phyloP scores from a whole-genome alignment of 2,329 filamentous ascomycete genomes.

The Fusarium luffae region DNA sequence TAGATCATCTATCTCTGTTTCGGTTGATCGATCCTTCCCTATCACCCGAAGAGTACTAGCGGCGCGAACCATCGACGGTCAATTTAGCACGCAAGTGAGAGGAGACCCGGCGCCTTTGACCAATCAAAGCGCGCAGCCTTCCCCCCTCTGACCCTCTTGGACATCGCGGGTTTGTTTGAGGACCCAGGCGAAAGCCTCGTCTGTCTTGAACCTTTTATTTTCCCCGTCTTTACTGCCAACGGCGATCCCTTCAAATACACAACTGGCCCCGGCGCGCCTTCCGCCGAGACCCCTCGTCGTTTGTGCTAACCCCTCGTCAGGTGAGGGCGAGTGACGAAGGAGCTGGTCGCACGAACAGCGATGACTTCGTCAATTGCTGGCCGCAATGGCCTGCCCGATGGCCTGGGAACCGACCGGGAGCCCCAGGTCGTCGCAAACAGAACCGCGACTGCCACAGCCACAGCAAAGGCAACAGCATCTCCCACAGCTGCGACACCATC shows the following conservation, averaged over 20 bases:
- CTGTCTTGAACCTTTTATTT: slow-evolving; percentile 45
- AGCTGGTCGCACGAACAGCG: slow-evolving; percentile 66
- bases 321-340: slow-evolving; percentile 60
- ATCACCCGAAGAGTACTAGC: slow-evolving; percentile 28
- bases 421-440: slow-evolving; percentile 39
- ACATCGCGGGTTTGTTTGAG: slow-evolving; percentile 47
- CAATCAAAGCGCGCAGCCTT: slow-evolving; percentile 42
- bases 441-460: slow-evolving; percentile 21
- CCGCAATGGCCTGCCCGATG: slow-evolving; percentile 47
- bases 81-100: slow-evolving; percentile 35
- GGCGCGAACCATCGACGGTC: slow-evolving; percentile 33
- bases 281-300: slow-evolving; percentile 36
- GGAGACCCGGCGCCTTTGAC: slow-evolving; percentile 36
- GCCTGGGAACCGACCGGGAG: slow-evolving; percentile 38
- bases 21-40: slow-evolving; percentile 20
- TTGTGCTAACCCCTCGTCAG: slow-evolving; percentile 33
- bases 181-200: slow-evolving; percentile 45
- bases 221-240: slow-evolving; percentile 38
- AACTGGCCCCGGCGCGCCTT: slow-evolving; percentile 33
- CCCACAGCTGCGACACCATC: slow-evolving; percentile 15
- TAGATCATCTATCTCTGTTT: slow-evolving; percentile 14
- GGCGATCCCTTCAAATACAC: slow-evolving; percentile 30
- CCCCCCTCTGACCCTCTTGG: slow-evolving; percentile 41
- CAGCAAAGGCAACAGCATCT: slow-evolving; percentile 11
- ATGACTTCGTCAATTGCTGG: slow-evolving; percentile 69